Evolutionary conservation across 495 filamentous ascomycete species (phyloP).

Genomic region (Podospora australis): DNA sequence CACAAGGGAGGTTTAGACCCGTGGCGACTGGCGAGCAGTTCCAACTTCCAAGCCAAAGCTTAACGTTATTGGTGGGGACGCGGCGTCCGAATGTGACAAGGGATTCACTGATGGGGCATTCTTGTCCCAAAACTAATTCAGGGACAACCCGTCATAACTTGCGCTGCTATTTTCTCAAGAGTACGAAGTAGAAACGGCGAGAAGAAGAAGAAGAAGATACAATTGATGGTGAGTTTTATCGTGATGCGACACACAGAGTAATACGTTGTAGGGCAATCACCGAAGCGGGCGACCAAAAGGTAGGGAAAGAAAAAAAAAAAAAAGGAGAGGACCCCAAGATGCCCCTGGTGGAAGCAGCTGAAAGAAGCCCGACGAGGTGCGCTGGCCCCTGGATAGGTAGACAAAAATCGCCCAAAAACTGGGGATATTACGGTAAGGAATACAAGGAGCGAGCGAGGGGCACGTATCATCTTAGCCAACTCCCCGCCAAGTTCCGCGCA

Average conservation of each 20-base stretch:
- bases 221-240: too few relatives aligned
- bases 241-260: too few relatives aligned
- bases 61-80: constrained; percentile 8
- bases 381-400: not conserved
- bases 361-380: not conserved
- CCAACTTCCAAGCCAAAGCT: constrained; percentile 6
- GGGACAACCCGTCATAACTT: constrained; percentile 1
- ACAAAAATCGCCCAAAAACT: not conserved
- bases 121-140: not conserved
- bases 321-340: not conserved
- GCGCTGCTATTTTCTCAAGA: not conserved
- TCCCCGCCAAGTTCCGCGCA: not conserved
- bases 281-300: too few relatives aligned
- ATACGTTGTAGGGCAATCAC: too few relatives aligned
- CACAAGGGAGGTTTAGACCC: not conserved
- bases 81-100: constrained; percentile 3
- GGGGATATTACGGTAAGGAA: too few relatives aligned
- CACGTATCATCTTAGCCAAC: too few relatives aligned
- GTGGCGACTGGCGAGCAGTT: not conserved
- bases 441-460: too few relatives aligned
- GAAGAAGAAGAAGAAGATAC: not conserved
- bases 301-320: not conserved
- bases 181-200: not conserved
- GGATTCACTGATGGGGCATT: constrained; percentile 9
- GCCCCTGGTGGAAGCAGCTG: not conserved